Evolutionary conservation across 169 alveolate genomes (phyloP).

Genomic region (Eimeria brunetti): DNA sequence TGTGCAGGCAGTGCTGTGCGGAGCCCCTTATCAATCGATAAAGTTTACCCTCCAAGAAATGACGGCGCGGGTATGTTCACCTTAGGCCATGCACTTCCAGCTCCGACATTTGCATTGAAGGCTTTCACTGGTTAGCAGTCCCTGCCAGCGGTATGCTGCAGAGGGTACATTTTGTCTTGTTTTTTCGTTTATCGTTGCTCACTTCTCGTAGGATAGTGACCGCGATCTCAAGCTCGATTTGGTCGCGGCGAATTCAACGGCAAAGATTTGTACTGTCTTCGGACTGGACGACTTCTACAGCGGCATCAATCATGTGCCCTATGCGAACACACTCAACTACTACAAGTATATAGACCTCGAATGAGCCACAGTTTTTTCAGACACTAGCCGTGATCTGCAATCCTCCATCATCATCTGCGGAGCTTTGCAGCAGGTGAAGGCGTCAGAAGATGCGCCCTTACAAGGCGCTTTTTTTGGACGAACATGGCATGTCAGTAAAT

Average conservation of each 20-base stretch:
- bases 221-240: slow-evolving; percentile 48
- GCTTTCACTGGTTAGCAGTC: neutral
- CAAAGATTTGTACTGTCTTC: slow-evolving; percentile 51
- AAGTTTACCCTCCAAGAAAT: slow-evolving; percentile 75
- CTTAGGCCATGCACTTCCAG: neutral
- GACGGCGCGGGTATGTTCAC: slow-evolving; percentile 72
- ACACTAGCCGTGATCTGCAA: neutral
- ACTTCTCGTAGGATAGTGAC: slow-evolving; percentile 28
- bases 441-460: neutral
- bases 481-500: neutral
- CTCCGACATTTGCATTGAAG: neutral
- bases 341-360: slow-evolving; percentile 32
- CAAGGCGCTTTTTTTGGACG: neutral
- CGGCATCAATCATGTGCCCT: slow-evolving; percentile 39
- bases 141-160: neutral
- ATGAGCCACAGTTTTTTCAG: neutral
- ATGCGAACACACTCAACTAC: slow-evolving; percentile 72
- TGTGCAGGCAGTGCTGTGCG: slow-evolving; percentile 71
- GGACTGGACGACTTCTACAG: slow-evolving; percentile 64
- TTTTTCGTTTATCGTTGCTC: neutral
- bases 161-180: neutral
- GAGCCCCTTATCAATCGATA: slow-evolving; percentile 75
- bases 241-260: slow-evolving; percentile 64
- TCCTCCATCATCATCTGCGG: neutral
- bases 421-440: neutral